phyloP scores from a whole-genome alignment of 164 flowering plant species.

The Stephania yunnanensis region DNA sequence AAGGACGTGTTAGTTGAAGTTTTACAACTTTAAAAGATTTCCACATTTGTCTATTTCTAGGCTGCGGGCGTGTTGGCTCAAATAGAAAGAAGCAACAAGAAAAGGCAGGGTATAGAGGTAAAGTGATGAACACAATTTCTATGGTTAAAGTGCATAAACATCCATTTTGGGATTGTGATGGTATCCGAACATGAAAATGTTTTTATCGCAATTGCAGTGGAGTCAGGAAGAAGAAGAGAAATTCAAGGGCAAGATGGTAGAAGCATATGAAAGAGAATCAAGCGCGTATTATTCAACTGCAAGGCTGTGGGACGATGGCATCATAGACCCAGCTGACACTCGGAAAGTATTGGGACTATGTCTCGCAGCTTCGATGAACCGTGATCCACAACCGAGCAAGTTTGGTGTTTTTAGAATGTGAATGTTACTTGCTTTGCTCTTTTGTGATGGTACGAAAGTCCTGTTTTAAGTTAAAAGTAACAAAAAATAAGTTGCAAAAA shows the following conservation, averaged over 20 bases:
- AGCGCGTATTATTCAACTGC: conserved; percentile 86
- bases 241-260: conserved; percentile 69
- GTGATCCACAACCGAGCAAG: conserved; percentile 52
- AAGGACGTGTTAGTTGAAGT: not conserved
- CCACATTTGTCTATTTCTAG: conserved; percentile 27
- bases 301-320: conserved; percentile 96
- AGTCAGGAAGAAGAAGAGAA: conserved; percentile 71
- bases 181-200: not conserved
- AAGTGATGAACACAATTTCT: not conserved
- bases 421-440: conserved; percentile 9
- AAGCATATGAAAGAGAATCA: conserved; percentile 82
- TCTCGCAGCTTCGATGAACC: conserved; percentile 65
- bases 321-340: conserved; percentile 93
- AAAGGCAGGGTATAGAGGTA: conserved; percentile 76
- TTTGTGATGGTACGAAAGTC: not conserved
- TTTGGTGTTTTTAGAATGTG: conserved; percentile 97
- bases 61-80: conserved; percentile 97
- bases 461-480: no score
- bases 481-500: no score
- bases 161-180: no score
- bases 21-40: not conserved
- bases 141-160: not conserved
- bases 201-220: conserved; percentile 50
- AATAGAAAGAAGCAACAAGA: conserved; percentile 74
- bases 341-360: conserved; percentile 71